Evolutionary conservation across 768 basidiomycete genomes (phyloP), one percentile per base, ranked within the genome.

Genomic region (Collybiopsis luxurians): DNA sequence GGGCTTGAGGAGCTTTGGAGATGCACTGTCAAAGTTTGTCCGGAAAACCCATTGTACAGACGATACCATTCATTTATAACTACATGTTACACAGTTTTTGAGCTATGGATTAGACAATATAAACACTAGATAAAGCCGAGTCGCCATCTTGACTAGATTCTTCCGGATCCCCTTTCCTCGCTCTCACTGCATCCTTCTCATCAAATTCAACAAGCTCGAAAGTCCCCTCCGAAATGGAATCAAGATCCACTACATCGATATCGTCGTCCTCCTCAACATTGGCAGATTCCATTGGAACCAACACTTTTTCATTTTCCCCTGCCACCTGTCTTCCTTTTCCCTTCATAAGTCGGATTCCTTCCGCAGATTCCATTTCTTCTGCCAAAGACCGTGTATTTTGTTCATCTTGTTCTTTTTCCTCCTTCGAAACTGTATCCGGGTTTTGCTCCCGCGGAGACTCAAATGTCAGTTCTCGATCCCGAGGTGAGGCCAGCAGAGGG

Each of bases 61-160:
- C n/a, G n/a, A n/a, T n/a, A n/a, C n/a, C n/a, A n/a, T n/a, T n/a
- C n/a, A n/a, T n/a, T n/a, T n/a, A n/a, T n/a, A n/a, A n/a, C n/a
- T n/a, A n/a, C n/a, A n/a, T n/a, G n/a, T n/a, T n/a, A n/a, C n/a
- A n/a, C n/a, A n/a, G n/a, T n/a, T n/a, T n/a, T n/a, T n/a, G n/a
- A n/a, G n/a, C n/a, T n/a, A n/a, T n/a, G n/a, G n/a, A 36, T 51
- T 36, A 51, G 24, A 51, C 50, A 23, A 51, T 51, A 36, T 24
- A 51, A 21, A 51, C 23, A 26, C 50, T 51, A 27, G 50, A 51
- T 49, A 28, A 49, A 12, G 30, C 45, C 26, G 45, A 47, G 4
- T 23, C 45, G 31, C 5, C 13, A 34, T 28, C 48, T 6, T 49
- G 36, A 38, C 9, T 38, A 38, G 36, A 38, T 38, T 38, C 36